Evolutionary conservation across 129 eudicot species (phyloP), one percentile per base, ranked within the genome.

Genomic region (Helichrysum umbraculigerum): DNA sequence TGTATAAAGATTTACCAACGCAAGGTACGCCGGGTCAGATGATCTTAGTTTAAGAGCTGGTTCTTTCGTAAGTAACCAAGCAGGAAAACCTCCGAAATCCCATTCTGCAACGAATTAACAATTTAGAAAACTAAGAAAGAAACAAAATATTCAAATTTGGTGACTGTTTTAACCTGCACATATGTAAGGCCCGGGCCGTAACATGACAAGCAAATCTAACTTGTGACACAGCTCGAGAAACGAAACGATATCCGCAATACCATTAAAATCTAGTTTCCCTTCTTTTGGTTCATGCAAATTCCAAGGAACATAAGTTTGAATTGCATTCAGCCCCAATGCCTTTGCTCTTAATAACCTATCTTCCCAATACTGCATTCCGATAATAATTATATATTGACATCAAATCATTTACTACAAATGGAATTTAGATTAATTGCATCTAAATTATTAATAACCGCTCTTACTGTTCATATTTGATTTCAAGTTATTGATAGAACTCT

Each of bases 251-350:
- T 91, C 92, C 28, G 98, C 97, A 77, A 91, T 86, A 37, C 93
- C 97, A 70, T 84, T 88, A 75, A 94, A 94, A 69, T 81, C 88
- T 14, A 91, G 80, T 51, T 87, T 82, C 25, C 97, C 98, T 63
- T 81, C 87, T 73, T 77, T 86, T 15, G 97, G 97, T 86, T 94
- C 98, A 76, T 94, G 98, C 69, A 94, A 76, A 83, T 94, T 94
- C 98, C 98, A 94, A 12, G 98, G 98, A 82, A 94, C 98, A 74
- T 94, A 94, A 47, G 97, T 94, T 82, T 94, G 98, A 87, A 94
- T 89, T 19, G 96, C 86, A 76, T 94, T 94, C 86, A 94, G 83
- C 34, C 98, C 97, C 85, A 94, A 84, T 44, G 98, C 98, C 88
- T 94, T 94, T 71, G 96, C 97, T 84, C 93, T 89, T 78, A 87